A percentile compares a stretch with the other conserved stretches of the same genome.
Conservation (phyloP, 176 grass and related monocot species). For the Elymus sibiricus region DNA sequence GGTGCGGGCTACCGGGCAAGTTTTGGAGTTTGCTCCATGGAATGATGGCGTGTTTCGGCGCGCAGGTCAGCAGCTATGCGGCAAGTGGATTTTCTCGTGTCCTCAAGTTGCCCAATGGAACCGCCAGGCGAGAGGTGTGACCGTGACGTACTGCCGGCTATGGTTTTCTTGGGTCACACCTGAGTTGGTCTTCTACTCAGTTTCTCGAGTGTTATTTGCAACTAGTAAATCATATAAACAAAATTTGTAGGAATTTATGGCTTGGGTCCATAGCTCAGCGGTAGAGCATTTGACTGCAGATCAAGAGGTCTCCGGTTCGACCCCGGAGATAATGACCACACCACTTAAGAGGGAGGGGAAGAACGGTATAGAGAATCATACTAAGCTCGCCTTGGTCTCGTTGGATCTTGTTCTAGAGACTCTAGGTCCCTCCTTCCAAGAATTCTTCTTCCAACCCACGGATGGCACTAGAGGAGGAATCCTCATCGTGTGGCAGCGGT, state of each 20-base stretch:
- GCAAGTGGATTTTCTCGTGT: neutral
- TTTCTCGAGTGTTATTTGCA: neutral
- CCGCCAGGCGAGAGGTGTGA: neutral
- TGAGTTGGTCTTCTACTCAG: neutral
- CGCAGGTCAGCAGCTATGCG: neutral
- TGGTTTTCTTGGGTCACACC: neutral
- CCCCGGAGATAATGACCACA: too few relatives aligned
- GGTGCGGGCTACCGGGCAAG: neutral
- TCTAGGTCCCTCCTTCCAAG: too few relatives aligned
- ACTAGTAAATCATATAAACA: too few relatives aligned
- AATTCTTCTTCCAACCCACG: too few relatives aligned
- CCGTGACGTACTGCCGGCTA: neutral
- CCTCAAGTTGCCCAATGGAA: neutral
- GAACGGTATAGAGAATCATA: too few relatives aligned
- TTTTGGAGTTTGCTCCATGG: neutral
- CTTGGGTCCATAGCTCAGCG: constrained; percentile 67
- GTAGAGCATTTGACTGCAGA: constrained; percentile 91
- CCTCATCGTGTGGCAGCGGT: too few relatives aligned
- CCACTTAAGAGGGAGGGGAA: too few relatives aligned
- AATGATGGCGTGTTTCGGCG: neutral
- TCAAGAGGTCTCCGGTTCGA: constrained; percentile 58
- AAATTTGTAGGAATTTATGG: too few relatives aligned
- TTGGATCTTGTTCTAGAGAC: too few relatives aligned
- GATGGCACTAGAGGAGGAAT: too few relatives aligned
- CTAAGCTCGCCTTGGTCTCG: too few relatives aligned